Evolutionary conservation across 805 yeast species (phyloP).

Genomic region (Schwanniomyces pseudopolymorphus): DNA sequence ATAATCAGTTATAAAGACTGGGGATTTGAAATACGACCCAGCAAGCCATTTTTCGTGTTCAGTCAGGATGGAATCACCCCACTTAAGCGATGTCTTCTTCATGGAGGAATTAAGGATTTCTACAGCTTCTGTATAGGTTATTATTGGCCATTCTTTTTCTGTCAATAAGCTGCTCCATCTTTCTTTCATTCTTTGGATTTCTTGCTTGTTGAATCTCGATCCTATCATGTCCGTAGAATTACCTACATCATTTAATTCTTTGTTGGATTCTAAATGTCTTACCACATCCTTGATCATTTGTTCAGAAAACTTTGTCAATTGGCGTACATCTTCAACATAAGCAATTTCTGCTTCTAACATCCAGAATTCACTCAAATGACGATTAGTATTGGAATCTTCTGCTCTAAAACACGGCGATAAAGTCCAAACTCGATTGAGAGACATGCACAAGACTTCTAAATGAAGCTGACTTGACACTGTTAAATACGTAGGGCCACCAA

Average conservation of each 20-base stretch:
- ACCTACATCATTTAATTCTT: constrained; percentile 10
- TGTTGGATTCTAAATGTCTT: constrained; percentile 13
- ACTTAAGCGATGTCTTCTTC: constrained; percentile 32
- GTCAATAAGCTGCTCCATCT: constrained; percentile 63
- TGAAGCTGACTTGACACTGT: constrained; percentile 94
- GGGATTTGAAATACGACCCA: constrained; percentile 60
- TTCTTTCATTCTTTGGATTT: constrained; percentile 30
- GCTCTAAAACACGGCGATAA: constrained; percentile 92
- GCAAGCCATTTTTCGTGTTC: constrained; percentile 94
- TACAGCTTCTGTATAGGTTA: constrained; percentile 79
- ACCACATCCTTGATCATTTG: constrained; percentile 58
- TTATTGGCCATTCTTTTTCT: constrained; percentile 56
- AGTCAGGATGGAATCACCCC: constrained; percentile 75
- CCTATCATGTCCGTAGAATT: constrained; percentile 25
- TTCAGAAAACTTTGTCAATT: constrained; percentile 68
- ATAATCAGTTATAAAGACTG: constrained; percentile 88
- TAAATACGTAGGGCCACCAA: constrained; percentile 65
- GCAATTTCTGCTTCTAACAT: constrained; percentile 93
- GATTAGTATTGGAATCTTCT: constrained; percentile 83
- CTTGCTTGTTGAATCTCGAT: constrained; percentile 40
- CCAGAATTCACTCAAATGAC: constrained; percentile 96
- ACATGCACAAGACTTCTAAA: constrained; percentile 73
- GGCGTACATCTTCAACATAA: constrained; percentile 55
- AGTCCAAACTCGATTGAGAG: constrained; percentile 83
- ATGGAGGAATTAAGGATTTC: constrained; percentile 42